Percentiles rank a stretch among this genome's conserved stretches.
phyloP scores from a whole-genome alignment of 345 rosid species.

The Bruguiera gymnorhiza region DNA sequence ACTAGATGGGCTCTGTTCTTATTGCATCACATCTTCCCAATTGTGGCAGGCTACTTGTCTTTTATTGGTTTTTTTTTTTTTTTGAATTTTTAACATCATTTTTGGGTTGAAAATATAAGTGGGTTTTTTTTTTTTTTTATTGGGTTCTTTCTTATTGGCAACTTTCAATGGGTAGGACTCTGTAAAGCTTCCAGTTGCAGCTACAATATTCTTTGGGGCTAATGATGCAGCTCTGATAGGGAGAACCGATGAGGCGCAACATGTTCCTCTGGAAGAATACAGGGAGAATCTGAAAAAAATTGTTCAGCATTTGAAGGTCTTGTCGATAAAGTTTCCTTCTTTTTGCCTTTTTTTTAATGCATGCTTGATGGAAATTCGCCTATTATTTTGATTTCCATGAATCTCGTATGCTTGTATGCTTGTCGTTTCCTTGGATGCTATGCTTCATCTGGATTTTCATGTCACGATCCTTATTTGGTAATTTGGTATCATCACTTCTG shows the following conservation, averaged over 20 bases:
- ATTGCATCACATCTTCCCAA: conserved; percentile 69
- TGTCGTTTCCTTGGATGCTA: background rate
- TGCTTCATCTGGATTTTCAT: background rate
- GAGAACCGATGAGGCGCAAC: conserved; percentile 62
- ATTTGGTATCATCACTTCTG: too few relatives aligned
- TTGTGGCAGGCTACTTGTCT: conserved; percentile 29
- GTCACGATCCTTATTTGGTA: too few relatives aligned
- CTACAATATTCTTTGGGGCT: conserved; percentile 86
- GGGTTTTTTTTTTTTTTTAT: conserved; percentile 8
- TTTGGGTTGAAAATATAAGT: background rate
- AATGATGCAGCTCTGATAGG: conserved; percentile 90
- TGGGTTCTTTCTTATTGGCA: background rate
- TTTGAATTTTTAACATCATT: background rate
- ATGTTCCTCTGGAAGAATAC: conserved; percentile 80
- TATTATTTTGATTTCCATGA: background rate
- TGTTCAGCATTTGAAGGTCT: conserved; percentile 78
- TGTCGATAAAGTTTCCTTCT: background rate
- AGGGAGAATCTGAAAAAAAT: conserved; percentile 61
- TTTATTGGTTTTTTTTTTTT: background rate
- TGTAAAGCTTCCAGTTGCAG: conserved; percentile 56
- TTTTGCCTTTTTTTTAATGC: background rate
- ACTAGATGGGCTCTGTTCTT: conserved; percentile 90
- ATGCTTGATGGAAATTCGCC: background rate
- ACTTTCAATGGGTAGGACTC: conserved; percentile 34
- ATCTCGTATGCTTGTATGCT: background rate